Conservation (phyloP, 148 eudicot species). For the Chenopodium album region DNA sequence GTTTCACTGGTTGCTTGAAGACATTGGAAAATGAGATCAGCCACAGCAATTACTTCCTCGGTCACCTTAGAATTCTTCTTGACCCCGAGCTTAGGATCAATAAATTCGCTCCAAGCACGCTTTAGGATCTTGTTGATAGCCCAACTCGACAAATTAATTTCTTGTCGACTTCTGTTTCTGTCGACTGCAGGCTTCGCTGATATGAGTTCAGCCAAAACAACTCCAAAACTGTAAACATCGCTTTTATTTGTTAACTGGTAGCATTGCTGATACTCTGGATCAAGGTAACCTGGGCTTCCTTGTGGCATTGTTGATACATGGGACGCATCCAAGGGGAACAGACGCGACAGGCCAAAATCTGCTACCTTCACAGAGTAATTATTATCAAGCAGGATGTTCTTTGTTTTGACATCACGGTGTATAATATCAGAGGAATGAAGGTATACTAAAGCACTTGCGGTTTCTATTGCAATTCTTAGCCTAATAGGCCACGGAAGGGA, state of each 20-base stretch:
- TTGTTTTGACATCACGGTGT: slow-evolving; percentile 68
- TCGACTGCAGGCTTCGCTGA: slow-evolving; percentile 45
- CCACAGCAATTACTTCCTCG: slow-evolving; percentile 27
- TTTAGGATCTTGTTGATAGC: slow-evolving; percentile 33
- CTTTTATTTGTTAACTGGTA: slow-evolving; percentile 45
- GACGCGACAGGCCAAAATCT: slow-evolving; percentile 46
- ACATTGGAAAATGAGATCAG: slow-evolving; percentile 41
- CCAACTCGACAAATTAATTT: slow-evolving; percentile 39
- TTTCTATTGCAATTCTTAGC: slow-evolving; percentile 55
- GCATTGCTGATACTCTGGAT: slow-evolving; percentile 45
- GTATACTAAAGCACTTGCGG: slow-evolving; percentile 54
- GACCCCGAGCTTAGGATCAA: slow-evolving; percentile 36
- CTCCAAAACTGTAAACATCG: slow-evolving; percentile 53
- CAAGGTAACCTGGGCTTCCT: slow-evolving; percentile 52
- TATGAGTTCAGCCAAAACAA: slow-evolving; percentile 42
- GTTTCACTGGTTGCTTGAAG: slow-evolving; percentile 31
- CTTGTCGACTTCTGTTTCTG: slow-evolving; percentile 33
- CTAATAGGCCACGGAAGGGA: slow-evolving; percentile 44
- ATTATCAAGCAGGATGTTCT: slow-evolving; percentile 53
- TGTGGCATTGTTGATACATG: slow-evolving; percentile 54
- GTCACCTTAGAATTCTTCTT: slow-evolving; percentile 20
- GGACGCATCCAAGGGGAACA: slow-evolving; percentile 34
- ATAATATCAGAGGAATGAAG: slow-evolving; percentile 59
- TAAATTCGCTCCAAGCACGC: slow-evolving; percentile 28
- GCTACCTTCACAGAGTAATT: slow-evolving; percentile 44